Base-by-base conservation (phyloP, 169 alveolate genomes). In the Eimeria acervulina region DNA sequence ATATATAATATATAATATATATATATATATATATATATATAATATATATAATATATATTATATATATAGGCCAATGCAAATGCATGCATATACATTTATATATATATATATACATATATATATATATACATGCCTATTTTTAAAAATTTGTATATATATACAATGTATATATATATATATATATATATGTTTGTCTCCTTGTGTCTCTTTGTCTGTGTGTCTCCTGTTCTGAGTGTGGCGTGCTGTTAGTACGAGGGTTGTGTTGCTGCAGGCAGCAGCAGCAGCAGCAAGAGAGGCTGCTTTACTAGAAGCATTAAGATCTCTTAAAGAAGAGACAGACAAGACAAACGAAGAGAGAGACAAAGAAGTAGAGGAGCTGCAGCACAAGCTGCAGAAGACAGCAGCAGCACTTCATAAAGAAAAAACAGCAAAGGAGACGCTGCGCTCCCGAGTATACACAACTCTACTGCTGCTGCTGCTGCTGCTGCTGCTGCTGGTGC, bases 221-320 rank as follows among this genome's bases (percentile, higher is more conserved):
- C 21, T 52, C 63, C 17, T 5, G 8, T 23, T 52, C 63, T 52
- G n/a, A n/a, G n/a, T n/a, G n/a, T n/a, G n/a, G n/a, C n/a, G n/a
- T n/a, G n/a, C n/a, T n/a, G n/a, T n/a, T n/a, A n/a, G n/a, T n/a
- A n/a, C n/a, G n/a, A n/a, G n/a, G n/a, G n/a, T n/a, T 63, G n/a
- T 28, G n/a, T 21, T 63, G 76, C 76, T 63, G 76, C 76, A 63
- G 76, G 76, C 76, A 26, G 76, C 76, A 63, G 76, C 76, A 28
- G n/a, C 76, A 28, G 76, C 76, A 28, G 76, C 76, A 21, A 21
- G 76, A 21, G 76, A 63, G 15, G 76, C 76, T 7, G 5, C 76
- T 63, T 13, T 63, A 19, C 33, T 63, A 5, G 76, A 21, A 5
- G 76, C n/a, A 28, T 5, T 63, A 26, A 6, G 28, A 28, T 4